Percentiles rank a stretch among this genome's conserved stretches.
phyloP scores from a whole-genome alignment of 805 yeast genomes.

The Wickerhamomyces pijperi region DNA sequence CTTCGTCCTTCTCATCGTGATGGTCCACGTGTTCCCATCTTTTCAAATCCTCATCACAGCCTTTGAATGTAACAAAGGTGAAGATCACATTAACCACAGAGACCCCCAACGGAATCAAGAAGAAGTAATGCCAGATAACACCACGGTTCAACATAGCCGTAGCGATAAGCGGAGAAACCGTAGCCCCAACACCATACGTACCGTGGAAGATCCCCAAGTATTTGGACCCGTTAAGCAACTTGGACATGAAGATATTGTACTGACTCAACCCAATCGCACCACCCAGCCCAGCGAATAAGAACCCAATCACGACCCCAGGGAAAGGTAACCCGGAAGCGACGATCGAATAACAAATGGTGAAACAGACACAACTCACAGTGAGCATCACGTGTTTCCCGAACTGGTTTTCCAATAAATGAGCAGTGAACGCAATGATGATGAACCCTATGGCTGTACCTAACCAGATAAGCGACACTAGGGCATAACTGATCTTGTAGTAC shows the following conservation, averaged over 20 bases:
- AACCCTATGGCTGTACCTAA: conserved; percentile 46
- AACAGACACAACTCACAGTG: conserved; percentile 25
- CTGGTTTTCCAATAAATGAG: conserved; percentile 30
- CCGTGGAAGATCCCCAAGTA: conserved; percentile 50
- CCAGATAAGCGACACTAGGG: conserved; percentile 50
- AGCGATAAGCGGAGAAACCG: conserved; percentile 47
- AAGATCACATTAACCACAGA: conserved; percentile 22
- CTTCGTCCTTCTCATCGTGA: conserved; percentile 6
- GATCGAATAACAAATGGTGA: conserved; percentile 31
- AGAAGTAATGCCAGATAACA: conserved; percentile 45
- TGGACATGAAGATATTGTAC: conserved; percentile 38
- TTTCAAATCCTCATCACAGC: conserved; percentile 30
- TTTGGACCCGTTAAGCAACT: conserved; percentile 30
- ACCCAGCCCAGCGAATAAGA: conserved; percentile 50
- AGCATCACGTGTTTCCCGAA: conserved; percentile 30
- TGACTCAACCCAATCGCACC: conserved; percentile 38
- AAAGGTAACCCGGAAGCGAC: conserved; percentile 38
- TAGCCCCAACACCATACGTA: conserved; percentile 54
- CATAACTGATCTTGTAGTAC: conserved; percentile 35
- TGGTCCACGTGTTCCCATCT: conserved; percentile 11
- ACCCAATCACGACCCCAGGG: conserved; percentile 36
- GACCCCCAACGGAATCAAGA: conserved; percentile 38
- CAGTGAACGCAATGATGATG: conserved; percentile 36
- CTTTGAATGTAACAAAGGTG: conserved; percentile 31
- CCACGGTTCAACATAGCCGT: conserved; percentile 40